These are phyloP conservation scores for Purpureocillium lavendulum DNA, from an alignment of 2,329 filamentous ascomycete genomes.

Conservation along the genomic window DNA sequence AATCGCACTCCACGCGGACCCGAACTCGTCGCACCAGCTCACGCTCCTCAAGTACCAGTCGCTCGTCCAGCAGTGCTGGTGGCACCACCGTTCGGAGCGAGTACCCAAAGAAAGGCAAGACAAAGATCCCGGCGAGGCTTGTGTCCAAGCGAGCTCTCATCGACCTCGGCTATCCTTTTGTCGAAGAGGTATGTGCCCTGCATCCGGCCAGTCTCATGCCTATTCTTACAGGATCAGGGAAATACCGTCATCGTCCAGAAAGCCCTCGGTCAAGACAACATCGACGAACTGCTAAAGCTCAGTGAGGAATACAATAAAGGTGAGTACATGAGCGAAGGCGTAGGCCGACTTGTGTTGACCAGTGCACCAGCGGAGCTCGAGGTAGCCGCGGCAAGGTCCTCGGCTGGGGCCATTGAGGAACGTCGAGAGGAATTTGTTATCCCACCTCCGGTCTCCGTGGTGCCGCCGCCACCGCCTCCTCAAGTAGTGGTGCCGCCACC, in stretches of 20 bases:
- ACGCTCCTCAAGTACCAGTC: constrained; percentile 35
- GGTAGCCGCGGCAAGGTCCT: constrained; percentile 35
- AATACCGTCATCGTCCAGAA: constrained; percentile 74
- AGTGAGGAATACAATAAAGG: constrained; percentile 68
- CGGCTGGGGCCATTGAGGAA: constrained; percentile 38
- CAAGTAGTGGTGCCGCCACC: constrained; percentile 14
- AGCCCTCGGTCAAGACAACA: constrained; percentile 82
- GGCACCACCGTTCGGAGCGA: constrained; percentile 47
- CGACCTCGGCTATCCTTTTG: constrained; percentile 77
- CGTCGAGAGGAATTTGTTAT: constrained; percentile 32
- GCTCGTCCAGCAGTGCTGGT: constrained; percentile 36
- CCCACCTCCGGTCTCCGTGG: constrained; percentile 20
- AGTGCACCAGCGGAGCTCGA: constrained; percentile 31
- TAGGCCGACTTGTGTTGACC: constrained; percentile 1
- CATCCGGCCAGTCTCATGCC: accelerated
- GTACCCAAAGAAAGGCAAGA: constrained; percentile 81
- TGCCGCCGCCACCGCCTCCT: constrained; percentile 17
- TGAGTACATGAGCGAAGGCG: constrained; percentile 15
- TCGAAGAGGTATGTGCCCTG: constrained; percentile 63
- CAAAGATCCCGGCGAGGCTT: constrained; percentile 72
- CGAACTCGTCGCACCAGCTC: constrained; percentile 31
- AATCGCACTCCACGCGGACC: constrained; percentile 30
- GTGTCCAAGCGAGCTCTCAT: constrained; percentile 75
- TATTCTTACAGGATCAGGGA: constrained; percentile 41
- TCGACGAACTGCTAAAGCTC: constrained; percentile 77